A percentile compares a stretch with the other conserved stretches of the same genome.
These are phyloP conservation scores for Rhytidhysteron rufulum DNA, from an alignment of 2,329 filamentous ascomycete genomes.

Conservation along the genomic window DNA sequence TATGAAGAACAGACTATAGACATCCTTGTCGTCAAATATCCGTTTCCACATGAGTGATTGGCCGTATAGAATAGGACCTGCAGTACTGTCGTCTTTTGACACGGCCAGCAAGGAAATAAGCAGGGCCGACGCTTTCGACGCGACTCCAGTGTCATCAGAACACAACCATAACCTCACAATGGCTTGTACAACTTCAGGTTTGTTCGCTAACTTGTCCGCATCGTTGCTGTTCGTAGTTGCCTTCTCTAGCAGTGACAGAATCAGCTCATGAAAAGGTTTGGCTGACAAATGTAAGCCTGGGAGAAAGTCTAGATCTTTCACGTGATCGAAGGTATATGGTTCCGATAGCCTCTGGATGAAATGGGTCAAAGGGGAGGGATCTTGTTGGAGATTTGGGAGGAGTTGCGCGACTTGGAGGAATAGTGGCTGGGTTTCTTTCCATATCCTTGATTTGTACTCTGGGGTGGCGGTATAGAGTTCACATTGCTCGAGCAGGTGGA, in stretches of 20 bases:
- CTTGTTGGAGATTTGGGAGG: conserved; percentile 53
- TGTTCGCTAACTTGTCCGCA: conserved; percentile 56
- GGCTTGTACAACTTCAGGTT: conserved; percentile 51
- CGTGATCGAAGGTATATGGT: conserved; percentile 38
- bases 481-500: conserved; percentile 48
- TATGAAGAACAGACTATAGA: conserved; percentile 56
- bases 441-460: conserved; percentile 23
- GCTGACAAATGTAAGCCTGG: conserved; percentile 51
- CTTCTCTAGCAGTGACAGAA: conserved; percentile 55
- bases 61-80: conserved; percentile 23
- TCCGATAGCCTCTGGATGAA: conserved; percentile 49
- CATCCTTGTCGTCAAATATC: conserved; percentile 57
- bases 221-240: conserved; percentile 50
- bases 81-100: conserved; percentile 39
- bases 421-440: conserved; percentile 30
- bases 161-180: conserved; percentile 58
- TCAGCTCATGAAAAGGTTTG: conserved; percentile 52
- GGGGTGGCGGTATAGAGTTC: conserved; percentile 39
- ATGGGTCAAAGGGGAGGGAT: conserved; percentile 53
- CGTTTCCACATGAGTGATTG: conserved; percentile 56
- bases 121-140: conserved; percentile 51
- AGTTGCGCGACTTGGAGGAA: conserved; percentile 48
- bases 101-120: conserved; percentile 52
- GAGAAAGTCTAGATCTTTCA: conserved; percentile 51
- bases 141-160: conserved; percentile 52